phyloP scores from a whole-genome alignment of 1,284 basidiomycete genomes.

The Schizopora paradoxa region DNA sequence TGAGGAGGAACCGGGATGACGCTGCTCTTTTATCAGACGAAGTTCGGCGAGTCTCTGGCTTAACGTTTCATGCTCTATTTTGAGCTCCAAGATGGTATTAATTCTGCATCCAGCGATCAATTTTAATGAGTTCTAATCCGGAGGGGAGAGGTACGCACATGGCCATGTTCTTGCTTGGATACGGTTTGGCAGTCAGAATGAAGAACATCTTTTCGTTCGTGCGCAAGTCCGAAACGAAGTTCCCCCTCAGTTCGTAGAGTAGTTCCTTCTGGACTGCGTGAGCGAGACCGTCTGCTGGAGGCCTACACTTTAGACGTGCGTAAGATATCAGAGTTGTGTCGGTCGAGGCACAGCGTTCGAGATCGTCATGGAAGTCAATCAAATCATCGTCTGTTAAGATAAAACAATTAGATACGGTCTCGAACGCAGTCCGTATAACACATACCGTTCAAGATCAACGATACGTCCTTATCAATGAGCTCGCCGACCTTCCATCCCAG shows the following conservation, averaged over 20 bases:
- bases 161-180: constrained; percentile 65
- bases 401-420: constrained; percentile 10
- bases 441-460: constrained; percentile 62
- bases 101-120: constrained; percentile 40
- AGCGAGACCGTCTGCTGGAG: constrained; percentile 7
- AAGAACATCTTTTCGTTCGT: constrained; percentile 48
- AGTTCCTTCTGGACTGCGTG: constrained; percentile 38
- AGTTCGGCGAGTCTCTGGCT: constrained; percentile 47
- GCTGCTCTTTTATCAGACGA: constrained; percentile 23
- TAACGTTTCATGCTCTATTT: constrained; percentile 70
- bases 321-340: constrained; percentile 52
- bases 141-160: constrained; percentile 43
- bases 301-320: constrained; percentile 53
- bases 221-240: constrained; percentile 51
- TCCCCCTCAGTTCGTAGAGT: constrained; percentile 71
- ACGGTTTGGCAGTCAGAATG: constrained; percentile 72
- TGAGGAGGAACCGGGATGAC: constrained; percentile 9
- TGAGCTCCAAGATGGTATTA: constrained; percentile 72
- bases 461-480: constrained; percentile 60
- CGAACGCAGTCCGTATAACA: constrained; percentile 12
- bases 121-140: constrained; percentile 4
- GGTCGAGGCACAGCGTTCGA: constrained; percentile 43
- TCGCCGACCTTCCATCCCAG: constrained; percentile 74
- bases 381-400: constrained; percentile 52
- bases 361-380: constrained; percentile 50